Base-by-base conservation (phyloP, 169 alveolate species). In the Plasmodium coatneyi region DNA sequence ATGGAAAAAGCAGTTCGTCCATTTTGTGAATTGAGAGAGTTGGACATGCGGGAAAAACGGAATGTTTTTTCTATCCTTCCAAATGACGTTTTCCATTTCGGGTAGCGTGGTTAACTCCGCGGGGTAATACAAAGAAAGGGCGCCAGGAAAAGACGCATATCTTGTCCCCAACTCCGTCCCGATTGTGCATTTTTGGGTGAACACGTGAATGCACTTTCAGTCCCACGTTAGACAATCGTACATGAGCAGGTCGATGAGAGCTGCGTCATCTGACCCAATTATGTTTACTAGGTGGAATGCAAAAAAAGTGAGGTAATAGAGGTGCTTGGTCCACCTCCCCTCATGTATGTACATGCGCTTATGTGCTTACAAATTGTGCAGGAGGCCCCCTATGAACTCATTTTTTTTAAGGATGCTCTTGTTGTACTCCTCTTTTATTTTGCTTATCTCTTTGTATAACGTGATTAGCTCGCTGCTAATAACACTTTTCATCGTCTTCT, bases 371-470 rank as follows among this genome's bases (percentile, higher is more conserved):
- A 74, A 87, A 36, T 76, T 78, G 46, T 76, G 86, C 16, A 87
- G 16, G 49, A 87, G 72, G 2, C 54, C 76, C 46, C 82, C 93
- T 22, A 78, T 78, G 49, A 87, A 87, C 70, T 87, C 93, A 56
- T 87, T 87, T 56, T 87, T 87, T 66, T 87, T 87, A 36, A 87
- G 93, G 39, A 87, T 84, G 22, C 71, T 78, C 39, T 12, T 78
- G 71, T 79, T 87, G 22, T 87, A 87, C 32, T 87, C 93, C 46
- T 87, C 89, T 66, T 78, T 87, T 54, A 87, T 87, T 41, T 54
- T 87, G 52, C 81, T 87, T 87, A 87, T 87, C 56, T 87, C 93
- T 49, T 71, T 87, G 46, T 87, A 87, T 78, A 87, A 19, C 19
- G 84, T 22, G 60, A 87, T 36, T n/a, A 87, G 30, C 36, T 87